Percentiles rank a stretch among this genome's conserved stretches.
These are phyloP conservation scores for Epichloe hybrida DNA, from an alignment of 2,329 filamentous ascomycete species.

Conservation along the genomic window DNA sequence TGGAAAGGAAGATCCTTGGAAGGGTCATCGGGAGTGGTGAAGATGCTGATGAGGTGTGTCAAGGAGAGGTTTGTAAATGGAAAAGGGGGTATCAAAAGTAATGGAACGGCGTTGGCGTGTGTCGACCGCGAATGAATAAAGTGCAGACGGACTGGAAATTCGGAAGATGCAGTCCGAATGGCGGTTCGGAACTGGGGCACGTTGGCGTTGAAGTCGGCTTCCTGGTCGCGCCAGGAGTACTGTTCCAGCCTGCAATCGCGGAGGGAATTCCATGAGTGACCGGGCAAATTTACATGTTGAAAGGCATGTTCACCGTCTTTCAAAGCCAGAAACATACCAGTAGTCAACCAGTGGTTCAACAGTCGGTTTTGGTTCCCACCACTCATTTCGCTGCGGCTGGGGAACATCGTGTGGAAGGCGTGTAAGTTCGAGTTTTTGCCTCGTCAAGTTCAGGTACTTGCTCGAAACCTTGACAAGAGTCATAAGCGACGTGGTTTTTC, in stretches of 20 bases:
- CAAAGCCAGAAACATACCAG: slow-evolving; percentile 31
- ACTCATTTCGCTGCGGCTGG: slow-evolving; percentile 32
- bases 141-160: slow-evolving; percentile 40
- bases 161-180: slow-evolving; percentile 28
- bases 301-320: neutral
- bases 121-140: slow-evolving; percentile 49
- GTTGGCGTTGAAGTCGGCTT: slow-evolving; percentile 40
- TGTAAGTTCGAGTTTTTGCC: slow-evolving; percentile 52
- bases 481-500: neutral
- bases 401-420: slow-evolving; percentile 47
- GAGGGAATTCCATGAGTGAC: neutral
- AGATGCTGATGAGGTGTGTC: slow-evolving; percentile 36
- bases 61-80: slow-evolving; percentile 51
- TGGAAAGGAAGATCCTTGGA: slow-evolving; percentile 42
- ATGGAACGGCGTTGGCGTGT: slow-evolving; percentile 40
- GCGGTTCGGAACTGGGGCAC: slow-evolving; percentile 53
- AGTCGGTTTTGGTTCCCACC: slow-evolving; percentile 46
- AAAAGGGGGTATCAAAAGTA: slow-evolving; percentile 53
- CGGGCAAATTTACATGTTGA: neutral
- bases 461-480: slow-evolving; percentile 41
- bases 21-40: slow-evolving; percentile 39
- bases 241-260: slow-evolving; percentile 41
- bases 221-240: slow-evolving; percentile 50
- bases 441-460: slow-evolving; percentile 53
- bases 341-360: slow-evolving; percentile 53